These are phyloP conservation scores for Bimuria novae-zelandiae DNA, from an alignment of 2,329 filamentous ascomycete species.

Conservation along the genomic window DNA sequence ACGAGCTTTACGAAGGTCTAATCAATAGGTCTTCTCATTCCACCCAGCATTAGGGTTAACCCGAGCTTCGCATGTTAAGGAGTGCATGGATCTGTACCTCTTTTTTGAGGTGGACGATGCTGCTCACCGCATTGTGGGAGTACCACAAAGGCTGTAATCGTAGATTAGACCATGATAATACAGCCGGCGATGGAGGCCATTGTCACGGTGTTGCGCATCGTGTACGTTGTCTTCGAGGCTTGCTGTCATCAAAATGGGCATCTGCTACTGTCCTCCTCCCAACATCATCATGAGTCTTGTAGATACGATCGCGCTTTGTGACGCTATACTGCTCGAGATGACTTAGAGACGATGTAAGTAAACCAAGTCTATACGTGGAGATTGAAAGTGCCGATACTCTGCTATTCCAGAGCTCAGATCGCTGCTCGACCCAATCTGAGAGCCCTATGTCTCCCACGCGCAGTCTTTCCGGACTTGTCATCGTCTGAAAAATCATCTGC, in stretches of 20 bases:
- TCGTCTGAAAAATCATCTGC: conserved; percentile 1
- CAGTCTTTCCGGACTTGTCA: conserved; percentile 4
- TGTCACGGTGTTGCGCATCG: background rate
- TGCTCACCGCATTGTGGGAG: too few relatives aligned
- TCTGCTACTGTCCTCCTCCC: background rate
- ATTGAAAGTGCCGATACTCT: background rate
- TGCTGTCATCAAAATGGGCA: too few relatives aligned
- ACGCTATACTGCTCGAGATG: background rate
- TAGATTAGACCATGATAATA: background rate
- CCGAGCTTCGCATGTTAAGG: too few relatives aligned
- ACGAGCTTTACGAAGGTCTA: too few relatives aligned
- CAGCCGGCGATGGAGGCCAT: background rate
- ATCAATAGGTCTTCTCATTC: too few relatives aligned
- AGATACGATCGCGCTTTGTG: background rate
- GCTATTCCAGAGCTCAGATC: background rate
- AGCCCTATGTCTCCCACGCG: background rate
- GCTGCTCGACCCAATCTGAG: background rate
- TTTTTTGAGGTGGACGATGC: background rate
- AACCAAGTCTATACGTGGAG: background rate
- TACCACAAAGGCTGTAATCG: background rate
- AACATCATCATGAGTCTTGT: background rate
- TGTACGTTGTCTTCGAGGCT: too few relatives aligned
- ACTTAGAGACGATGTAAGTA: background rate
- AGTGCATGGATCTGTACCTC: background rate
- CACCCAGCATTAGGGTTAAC: too few relatives aligned